phyloP scores from a whole-genome alignment of 495 filamentous ascomycete genomes.

The Staphylotrichum longicolle region DNA sequence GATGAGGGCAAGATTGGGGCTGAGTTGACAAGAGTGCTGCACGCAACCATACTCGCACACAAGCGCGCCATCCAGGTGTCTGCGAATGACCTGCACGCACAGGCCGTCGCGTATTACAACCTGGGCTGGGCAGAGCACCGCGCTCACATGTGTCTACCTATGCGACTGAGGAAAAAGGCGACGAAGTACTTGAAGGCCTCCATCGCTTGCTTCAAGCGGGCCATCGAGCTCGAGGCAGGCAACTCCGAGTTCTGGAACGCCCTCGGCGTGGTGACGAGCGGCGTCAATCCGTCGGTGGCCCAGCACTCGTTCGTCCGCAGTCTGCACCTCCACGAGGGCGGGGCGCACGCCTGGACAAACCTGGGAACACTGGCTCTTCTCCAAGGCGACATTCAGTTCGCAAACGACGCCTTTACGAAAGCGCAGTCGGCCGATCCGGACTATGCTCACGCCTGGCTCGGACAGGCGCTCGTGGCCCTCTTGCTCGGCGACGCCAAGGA shows the following conservation, averaged over 20 bases:
- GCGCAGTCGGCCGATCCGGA: conserved; percentile 94
- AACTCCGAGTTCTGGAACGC: conserved; percentile 99
- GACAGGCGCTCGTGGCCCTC: conserved; percentile 81
- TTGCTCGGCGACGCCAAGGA: conserved; percentile 69
- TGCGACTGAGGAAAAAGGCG: conserved; percentile 45
- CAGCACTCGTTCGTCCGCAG: conserved; percentile 95
- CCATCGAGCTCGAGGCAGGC: conserved; percentile 92
- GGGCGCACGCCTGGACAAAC: conserved; percentile 83
- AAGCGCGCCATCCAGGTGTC: conserved; percentile 79
- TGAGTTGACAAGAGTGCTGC: conserved; percentile 52
- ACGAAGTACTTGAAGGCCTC: conserved; percentile 74
- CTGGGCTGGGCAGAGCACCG: conserved; percentile 90
- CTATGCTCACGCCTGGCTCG: conserved; percentile 88
- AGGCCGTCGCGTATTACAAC: conserved; percentile 95
- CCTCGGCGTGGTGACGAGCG: conserved; percentile 83
- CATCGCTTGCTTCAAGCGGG: conserved; percentile 90
- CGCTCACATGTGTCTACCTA: conserved; percentile 63
- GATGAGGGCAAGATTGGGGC: conserved; percentile 49
- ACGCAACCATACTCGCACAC: conserved; percentile 75
- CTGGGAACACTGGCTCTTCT: conserved; percentile 81
- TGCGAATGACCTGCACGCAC: conserved; percentile 76
- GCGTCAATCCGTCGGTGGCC: conserved; percentile 78
- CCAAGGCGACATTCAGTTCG: conserved; percentile 76
- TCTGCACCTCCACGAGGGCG: conserved; percentile 85
- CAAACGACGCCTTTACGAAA: conserved; percentile 83